Evolutionary conservation across 73 alveolate genomes (phyloP).

Genomic region (Symbiodinium natans): DNA sequence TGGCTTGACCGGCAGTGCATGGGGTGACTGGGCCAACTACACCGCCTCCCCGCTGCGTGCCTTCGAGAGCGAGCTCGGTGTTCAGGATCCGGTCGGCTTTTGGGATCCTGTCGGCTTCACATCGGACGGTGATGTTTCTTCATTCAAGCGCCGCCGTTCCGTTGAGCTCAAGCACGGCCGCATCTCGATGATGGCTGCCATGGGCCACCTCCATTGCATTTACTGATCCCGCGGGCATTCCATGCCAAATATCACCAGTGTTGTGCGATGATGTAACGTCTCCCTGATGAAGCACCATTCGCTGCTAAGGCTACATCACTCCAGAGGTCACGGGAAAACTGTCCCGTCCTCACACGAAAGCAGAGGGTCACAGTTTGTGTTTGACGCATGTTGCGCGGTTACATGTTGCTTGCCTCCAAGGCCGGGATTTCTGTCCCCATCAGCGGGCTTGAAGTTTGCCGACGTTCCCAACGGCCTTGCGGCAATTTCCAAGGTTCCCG

Average conservation of each 20-base stretch:
- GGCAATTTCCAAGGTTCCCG: constrained; percentile 4
- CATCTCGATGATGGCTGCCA: neutral
- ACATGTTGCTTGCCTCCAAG: neutral
- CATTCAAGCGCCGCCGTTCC: neutral
- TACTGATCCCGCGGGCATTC: neutral
- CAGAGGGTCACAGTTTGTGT: neutral
- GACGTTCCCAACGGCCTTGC: constrained; percentile 23
- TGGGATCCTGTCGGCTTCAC: neutral
- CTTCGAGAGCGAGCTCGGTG: neutral
- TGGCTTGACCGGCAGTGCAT: neutral
- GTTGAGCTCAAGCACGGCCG: neutral
- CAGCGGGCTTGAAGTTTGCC: constrained; percentile 10
- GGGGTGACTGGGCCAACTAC: neutral
- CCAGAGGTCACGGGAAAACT: neutral
- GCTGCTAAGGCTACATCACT: neutral
- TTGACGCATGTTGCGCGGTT: neutral
- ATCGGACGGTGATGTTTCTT: neutral
- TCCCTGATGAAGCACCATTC: neutral
- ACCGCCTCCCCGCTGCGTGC: neutral
- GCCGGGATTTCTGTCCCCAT: constrained; percentile 20
- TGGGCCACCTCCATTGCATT: neutral
- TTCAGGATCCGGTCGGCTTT: neutral
- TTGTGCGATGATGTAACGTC: neutral
- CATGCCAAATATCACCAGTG: neutral
- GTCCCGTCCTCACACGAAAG: neutral